Conservation (phyloP, 2,329 filamentous ascomycete genomes). For the Epichloe hybrida region DNA sequence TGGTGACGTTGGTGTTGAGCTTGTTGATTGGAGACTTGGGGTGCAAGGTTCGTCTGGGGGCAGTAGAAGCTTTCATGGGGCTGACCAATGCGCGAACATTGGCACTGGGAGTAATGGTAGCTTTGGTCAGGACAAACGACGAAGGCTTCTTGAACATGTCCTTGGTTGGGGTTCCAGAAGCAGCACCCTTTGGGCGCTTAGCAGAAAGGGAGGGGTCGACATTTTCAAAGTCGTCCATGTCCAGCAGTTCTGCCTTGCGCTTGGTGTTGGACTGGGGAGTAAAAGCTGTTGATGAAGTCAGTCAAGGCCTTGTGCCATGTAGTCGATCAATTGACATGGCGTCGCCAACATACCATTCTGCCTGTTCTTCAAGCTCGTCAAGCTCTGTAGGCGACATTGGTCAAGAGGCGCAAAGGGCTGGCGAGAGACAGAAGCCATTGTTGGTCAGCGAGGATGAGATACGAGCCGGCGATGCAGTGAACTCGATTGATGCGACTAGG, state of each 20-base stretch:
- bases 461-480: neutral
- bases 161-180: conserved; percentile 27
- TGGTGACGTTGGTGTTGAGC: conserved; percentile 29
- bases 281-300: conserved; percentile 21
- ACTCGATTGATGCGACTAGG: neutral
- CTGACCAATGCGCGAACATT: conserved; percentile 16
- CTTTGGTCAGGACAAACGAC: conserved; percentile 27
- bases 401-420: conserved; percentile 67
- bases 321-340: neutral
- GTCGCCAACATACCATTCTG: conserved; percentile 49
- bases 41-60: conserved; percentile 32
- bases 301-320: no score
- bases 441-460: conserved; percentile 1
- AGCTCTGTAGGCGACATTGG: conserved; percentile 52
- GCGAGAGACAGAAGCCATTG: conserved; percentile 45
- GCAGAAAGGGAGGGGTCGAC: conserved; percentile 42
- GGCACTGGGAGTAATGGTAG: conserved; percentile 23
- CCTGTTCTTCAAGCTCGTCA: conserved; percentile 65
- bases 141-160: conserved; percentile 39
- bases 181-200: conserved; percentile 44
- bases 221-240: conserved; percentile 45
- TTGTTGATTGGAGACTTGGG: conserved; percentile 38
- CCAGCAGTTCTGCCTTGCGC: conserved; percentile 43
- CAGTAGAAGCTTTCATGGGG: conserved; percentile 19
- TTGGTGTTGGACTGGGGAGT: conserved; percentile 30